Evolutionary conservation across 306 rosid genomes (phyloP).

Genomic region (Citrullus mucosospermus): DNA sequence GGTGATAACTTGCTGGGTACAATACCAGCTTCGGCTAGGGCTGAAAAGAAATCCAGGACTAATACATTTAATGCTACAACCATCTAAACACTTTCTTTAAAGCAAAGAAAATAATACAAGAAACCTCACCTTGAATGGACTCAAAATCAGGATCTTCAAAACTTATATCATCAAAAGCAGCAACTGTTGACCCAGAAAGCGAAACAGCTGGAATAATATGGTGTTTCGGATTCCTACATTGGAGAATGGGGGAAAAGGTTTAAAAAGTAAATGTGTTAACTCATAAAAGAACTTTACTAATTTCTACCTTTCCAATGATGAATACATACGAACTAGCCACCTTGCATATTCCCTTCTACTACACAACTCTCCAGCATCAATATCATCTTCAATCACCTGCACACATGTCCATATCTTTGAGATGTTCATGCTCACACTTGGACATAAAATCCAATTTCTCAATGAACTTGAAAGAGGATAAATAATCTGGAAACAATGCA

Average conservation of each 20-base stretch:
- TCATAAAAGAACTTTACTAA: not conserved
- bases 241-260: conserved; percentile 12
- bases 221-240: conserved; percentile 51
- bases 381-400: conserved; percentile 78
- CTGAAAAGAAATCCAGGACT: conserved; percentile 27
- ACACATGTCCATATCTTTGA: conserved; percentile 33
- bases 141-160: conserved; percentile 52
- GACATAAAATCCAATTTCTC: conserved; percentile 12
- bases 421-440: conserved; percentile 23
- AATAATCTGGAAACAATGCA: not conserved
- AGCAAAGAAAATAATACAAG: not conserved
- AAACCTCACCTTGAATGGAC: conserved; percentile 58
- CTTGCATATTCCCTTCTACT: conserved; percentile 85
- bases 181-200: conserved; percentile 37
- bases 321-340: conserved; percentile 66
- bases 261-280: not conserved
- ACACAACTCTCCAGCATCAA: conserved; percentile 66
- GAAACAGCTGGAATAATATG: conserved; percentile 45
- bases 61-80: conserved; percentile 10
- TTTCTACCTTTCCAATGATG: conserved; percentile 60
- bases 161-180: conserved; percentile 63
- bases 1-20: conserved; percentile 63
- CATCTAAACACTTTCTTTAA: not conserved
- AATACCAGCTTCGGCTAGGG: conserved; percentile 82
- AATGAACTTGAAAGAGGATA: not conserved